Base-by-base conservation (phyloP, 148 eudicot genomes). In the Cornus controversa region DNA sequence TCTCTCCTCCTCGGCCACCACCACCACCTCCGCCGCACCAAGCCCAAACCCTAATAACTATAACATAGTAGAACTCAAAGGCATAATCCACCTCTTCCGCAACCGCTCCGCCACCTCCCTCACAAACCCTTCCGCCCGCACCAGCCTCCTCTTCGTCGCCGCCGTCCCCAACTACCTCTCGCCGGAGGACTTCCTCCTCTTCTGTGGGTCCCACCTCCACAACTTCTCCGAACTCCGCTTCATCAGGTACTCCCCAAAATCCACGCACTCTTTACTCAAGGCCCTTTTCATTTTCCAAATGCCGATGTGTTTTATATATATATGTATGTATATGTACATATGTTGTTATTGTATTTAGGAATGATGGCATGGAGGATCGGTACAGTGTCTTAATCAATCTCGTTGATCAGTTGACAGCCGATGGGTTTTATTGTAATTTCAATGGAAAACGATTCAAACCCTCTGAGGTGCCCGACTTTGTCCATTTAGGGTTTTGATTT, bases 331-430 rank as follows among this genome's bases (percentile, higher is more conserved):
- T 60, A 22, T 64, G 20, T 37, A 4, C 68, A 26, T 11, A 8
- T 26, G 10, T 57, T 74, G 53, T 77, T 42, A 26, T 69, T 83
- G 42, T 70, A 37, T 80, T 67, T 76, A 96, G 99, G 85, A 93
- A 96, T 81, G 98, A 96, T 80, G 98, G 81, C 15, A 76, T 93
- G 79, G 99, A 93, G 79, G 97, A 96, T 82, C 87, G 99, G 60
- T 93, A 93, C 76, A 90, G 95, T 79, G 98, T 89, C 60, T 77
- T 96, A 78, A 89, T 96, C 75, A 86, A 82, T 80, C 86, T 89
- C 8, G 87, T 42, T 42, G 77, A 86, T 85, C 91, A 89, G 83
- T 75, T 79, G 64, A 70, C 89, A 10, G 91, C 97, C 27, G 93
- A 93, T 84, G 98, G 87, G 10, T 91, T 96, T 74, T 96, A 92